Percentiles rank a stretch among this genome's conserved stretches.
phyloP scores from a whole-genome alignment of 345 rosid species.

The Linum usitatissimum region DNA sequence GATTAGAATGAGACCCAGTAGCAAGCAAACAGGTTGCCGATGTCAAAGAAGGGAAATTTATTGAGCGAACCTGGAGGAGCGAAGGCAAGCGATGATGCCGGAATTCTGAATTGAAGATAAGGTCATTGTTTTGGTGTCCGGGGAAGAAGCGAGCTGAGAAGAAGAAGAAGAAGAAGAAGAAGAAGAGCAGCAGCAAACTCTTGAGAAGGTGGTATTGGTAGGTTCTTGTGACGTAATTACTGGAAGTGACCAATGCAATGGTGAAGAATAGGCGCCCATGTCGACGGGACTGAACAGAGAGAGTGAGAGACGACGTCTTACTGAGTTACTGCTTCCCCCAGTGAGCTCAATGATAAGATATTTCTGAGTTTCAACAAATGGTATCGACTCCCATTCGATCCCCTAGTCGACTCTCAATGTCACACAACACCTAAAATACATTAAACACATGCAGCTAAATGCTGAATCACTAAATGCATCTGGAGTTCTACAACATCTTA shows the following conservation, averaged over 20 bases:
- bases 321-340: too few species aligned
- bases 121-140: constrained; percentile 9
- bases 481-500: too few species aligned
- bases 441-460: too few species aligned
- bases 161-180: neutral
- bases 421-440: too few species aligned
- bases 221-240: neutral
- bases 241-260: neutral
- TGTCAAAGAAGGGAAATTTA: neutral
- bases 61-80: constrained; percentile 21
- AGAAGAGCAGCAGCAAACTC: neutral
- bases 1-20: neutral
- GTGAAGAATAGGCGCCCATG: neutral
- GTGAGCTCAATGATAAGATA: too few species aligned
- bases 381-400: too few species aligned
- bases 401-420: too few species aligned
- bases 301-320: neutral
- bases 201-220: neutral
- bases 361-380: too few species aligned
- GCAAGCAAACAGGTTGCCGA: neutral
- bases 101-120: constrained; percentile 28
- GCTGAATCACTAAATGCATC: too few species aligned
- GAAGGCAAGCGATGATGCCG: constrained; percentile 55
- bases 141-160: constrained; percentile 10
- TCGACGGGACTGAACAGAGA: neutral